Base-by-base conservation (phyloP, 257 asterid species). In the Scutellaria barbata region DNA sequence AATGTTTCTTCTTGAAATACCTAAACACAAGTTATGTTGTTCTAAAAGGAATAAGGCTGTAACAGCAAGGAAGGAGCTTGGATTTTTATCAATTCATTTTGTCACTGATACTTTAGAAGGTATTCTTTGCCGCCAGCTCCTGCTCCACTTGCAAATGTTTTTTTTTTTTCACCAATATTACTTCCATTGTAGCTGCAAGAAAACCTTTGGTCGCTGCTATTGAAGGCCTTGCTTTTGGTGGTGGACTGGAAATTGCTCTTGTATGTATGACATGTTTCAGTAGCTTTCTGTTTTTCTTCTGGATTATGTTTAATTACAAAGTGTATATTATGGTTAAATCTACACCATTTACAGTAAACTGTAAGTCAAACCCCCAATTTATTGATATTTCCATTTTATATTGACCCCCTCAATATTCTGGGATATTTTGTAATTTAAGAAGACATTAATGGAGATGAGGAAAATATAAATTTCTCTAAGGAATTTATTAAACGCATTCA, bases 161-260 rank as follows among this genome's bases (percentile, higher is more conserved):
- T 50, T 37, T 0, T 30, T 9, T 57, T 59, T 61, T 69, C 10
- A 53, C 56, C 20, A 11, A n/a, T 69, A 58, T 35, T 20, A 70
- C 78, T 60, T 70, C 60, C 39, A 64, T 47, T 67, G 17, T 73
- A 85, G 89, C 83, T 70, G 78, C 85, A 25, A 85, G 74, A 22
- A 85, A 84, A 79, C 95, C 91, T 75, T 45, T 81, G 14, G 88
- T 87, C 75, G 94, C 94, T 81, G 94, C 94, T 71, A 80, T 85
- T 76, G 87, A 85, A 4, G 90, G 89, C 63, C 82, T 74, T 50
- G 85, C 94, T 63, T 82, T 87, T 74, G 94, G 94, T 50, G 90
- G 94, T 30, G 94, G 85, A 57, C 81, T 87, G 51, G 94, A 85
- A 80, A 65, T 85, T 71, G 90, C 85, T 76, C 87, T 87, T 77